phyloP scores from a whole-genome alignment of 768 basidiomycete species.

The Psilocybe azurescens region DNA sequence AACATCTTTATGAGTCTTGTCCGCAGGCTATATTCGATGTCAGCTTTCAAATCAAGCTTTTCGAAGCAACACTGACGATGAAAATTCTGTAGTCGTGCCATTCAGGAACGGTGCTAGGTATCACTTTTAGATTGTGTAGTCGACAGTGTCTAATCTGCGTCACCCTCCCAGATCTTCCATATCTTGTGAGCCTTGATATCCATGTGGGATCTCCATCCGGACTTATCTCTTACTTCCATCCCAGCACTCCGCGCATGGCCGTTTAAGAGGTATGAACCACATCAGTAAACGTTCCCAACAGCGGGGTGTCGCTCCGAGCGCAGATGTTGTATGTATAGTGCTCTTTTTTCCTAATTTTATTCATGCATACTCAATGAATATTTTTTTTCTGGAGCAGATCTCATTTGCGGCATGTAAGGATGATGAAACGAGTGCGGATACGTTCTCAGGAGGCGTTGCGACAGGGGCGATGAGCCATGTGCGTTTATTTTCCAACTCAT shows the following conservation, averaged over 20 bases:
- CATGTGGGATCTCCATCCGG: background rate
- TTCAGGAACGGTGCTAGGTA: slow-evolving; percentile 58
- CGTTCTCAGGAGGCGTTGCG: slow-evolving; percentile 63
- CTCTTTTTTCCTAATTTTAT: background rate
- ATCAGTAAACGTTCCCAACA: slow-evolving; percentile 39
- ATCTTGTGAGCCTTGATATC: slow-evolving; percentile 35
- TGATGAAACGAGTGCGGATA: slow-evolving; percentile 76
- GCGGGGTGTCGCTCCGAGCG: slow-evolving; percentile 57
- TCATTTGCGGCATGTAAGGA: slow-evolving; percentile 77
- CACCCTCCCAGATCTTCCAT: slow-evolving; percentile 46
- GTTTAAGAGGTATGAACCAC: slow-evolving; percentile 47
- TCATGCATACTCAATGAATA: background rate
- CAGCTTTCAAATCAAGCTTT: slow-evolving; percentile 18
- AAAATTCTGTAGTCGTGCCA: slow-evolving; percentile 42
- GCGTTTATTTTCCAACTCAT: slow-evolving; percentile 28
- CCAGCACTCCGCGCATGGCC: slow-evolving; percentile 63
- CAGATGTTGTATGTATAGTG: slow-evolving; percentile 62
- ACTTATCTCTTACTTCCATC: background rate
- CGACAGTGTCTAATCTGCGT: background rate
- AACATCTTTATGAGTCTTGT: background rate
- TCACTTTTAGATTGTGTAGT: background rate
- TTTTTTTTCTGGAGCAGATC: slow-evolving; percentile 43
- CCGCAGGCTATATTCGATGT: slow-evolving; percentile 58
- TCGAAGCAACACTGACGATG: background rate
- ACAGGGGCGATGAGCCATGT: slow-evolving; percentile 85